A percentile compares a stretch with the other conserved stretches of the same genome.
Conservation (phyloP, 345 rosid genomes). For the Luvunga scandens region DNA sequence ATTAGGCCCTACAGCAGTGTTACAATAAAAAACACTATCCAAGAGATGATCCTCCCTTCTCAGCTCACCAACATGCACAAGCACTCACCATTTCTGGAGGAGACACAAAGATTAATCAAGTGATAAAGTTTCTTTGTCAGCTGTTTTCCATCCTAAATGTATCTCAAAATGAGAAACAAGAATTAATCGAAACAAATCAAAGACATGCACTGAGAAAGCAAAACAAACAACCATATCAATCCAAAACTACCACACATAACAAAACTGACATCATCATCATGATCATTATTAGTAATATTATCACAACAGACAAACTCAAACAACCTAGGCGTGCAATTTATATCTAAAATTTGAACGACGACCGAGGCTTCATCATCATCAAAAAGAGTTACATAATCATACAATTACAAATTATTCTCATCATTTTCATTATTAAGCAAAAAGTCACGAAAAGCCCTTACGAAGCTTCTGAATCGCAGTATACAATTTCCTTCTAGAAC, state of each 20-base stretch:
- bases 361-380: slow-evolving; percentile 6
- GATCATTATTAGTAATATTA: slow-evolving; percentile 3
- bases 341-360: slow-evolving; percentile 19
- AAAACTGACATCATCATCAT: neutral
- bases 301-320: slow-evolving; percentile 9
- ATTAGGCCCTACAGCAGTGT: neutral
- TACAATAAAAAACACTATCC: neutral
- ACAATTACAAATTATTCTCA: neutral
- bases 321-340: slow-evolving; percentile 24
- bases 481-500: slow-evolving; percentile 68
- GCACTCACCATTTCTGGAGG: neutral
- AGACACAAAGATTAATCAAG: neutral
- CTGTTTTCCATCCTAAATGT: neutral
- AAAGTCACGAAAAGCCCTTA: slow-evolving; percentile 56
- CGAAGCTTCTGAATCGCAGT: slow-evolving; percentile 69
- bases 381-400: neutral
- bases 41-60: neutral
- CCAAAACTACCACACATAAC: neutral
- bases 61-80: neutral
- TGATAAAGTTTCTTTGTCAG: neutral
- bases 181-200: neutral
- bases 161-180: too few relatives aligned
- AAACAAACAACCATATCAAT: neutral
- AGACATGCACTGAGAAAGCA: neutral
- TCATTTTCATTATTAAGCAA: neutral